phyloP scores from a whole-genome alignment of 768 basidiomycete species.

The Hypholoma sublateritium region DNA sequence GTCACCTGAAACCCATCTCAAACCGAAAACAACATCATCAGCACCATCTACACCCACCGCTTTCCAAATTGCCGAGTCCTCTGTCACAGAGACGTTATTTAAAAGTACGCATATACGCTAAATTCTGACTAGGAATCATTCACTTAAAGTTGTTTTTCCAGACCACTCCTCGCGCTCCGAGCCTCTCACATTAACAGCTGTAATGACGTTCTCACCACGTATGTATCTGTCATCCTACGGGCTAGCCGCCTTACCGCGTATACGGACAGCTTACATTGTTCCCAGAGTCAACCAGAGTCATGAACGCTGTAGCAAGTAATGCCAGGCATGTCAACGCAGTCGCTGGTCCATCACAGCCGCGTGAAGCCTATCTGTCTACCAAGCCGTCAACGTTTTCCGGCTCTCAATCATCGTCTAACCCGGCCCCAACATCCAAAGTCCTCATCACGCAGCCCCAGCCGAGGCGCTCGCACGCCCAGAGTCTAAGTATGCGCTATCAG shows the following conservation, averaged over 20 bases:
- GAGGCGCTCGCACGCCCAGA: slow-evolving; percentile 13
- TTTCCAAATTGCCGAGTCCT: neutral
- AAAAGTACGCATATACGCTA: neutral
- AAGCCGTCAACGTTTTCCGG: neutral
- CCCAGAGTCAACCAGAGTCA: neutral
- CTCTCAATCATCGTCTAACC: slow-evolving; percentile 3
- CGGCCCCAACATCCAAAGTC: slow-evolving; percentile 18
- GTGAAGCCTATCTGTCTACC: slow-evolving; percentile 2
- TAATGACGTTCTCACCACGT: neutral
- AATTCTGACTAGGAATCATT: neutral
- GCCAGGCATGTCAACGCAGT: slow-evolving; percentile 6
- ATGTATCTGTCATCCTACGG: neutral
- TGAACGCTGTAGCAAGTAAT: neutral
- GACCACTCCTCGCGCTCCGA: neutral
- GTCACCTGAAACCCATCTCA: neutral
- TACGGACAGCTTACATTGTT: neutral
- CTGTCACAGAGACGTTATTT: neutral
- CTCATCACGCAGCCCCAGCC: slow-evolving; percentile 17
- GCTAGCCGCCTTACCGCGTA: neutral
- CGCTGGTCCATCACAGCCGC: slow-evolving; percentile 14
- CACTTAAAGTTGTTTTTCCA: neutral
- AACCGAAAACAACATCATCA: neutral
- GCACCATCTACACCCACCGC: neutral
- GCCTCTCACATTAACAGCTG: neutral
- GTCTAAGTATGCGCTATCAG: slow-evolving; percentile 27